Conservation (phyloP, 2,329 filamentous ascomycete species). For the Rhytidhysteron rufulum region DNA sequence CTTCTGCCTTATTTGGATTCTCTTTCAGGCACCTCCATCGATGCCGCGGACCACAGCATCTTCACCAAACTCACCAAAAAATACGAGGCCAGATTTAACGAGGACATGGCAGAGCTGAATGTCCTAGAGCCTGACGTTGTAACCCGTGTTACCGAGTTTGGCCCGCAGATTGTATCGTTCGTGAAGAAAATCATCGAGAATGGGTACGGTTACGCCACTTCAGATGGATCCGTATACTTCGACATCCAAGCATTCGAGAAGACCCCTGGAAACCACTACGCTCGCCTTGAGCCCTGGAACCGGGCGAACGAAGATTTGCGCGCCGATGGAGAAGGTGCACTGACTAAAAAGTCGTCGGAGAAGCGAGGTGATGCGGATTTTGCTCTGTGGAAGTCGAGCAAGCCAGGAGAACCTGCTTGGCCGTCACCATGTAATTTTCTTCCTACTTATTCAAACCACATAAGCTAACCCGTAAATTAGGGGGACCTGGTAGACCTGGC, state of each 20-base stretch:
- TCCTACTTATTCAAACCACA: too few relatives aligned
- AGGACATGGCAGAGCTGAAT: constrained; percentile 84
- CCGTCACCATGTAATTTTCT: constrained; percentile 75
- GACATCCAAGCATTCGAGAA: constrained; percentile 84
- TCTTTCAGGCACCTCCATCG: constrained; percentile 53
- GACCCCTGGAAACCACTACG: constrained; percentile 73
- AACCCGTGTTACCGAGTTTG: constrained; percentile 89
- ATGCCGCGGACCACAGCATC: constrained; percentile 64
- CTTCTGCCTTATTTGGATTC: constrained; percentile 78
- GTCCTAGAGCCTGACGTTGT: constrained; percentile 77
- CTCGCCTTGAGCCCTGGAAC: constrained; percentile 79
- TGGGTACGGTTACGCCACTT: constrained; percentile 72
- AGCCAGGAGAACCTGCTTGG: constrained; percentile 90
- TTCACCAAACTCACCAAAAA: constrained; percentile 82
- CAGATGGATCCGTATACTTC: constrained; percentile 88
- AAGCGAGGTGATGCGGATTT: constrained; percentile 83
- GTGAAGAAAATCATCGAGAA: constrained; percentile 80
- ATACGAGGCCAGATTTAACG: constrained; percentile 83
- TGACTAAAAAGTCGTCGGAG: constrained; percentile 56
- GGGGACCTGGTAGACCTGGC: constrained; percentile 83
- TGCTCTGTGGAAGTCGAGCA: constrained; percentile 89
- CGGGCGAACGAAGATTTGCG: constrained; percentile 77
- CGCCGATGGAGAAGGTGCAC: constrained; percentile 84
- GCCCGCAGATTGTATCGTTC: constrained; percentile 79
- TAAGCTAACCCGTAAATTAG: too few relatives aligned